phyloP scores from a whole-genome alignment of 176 grass and related monocot genomes.

The bread wheat (Triticum aestivum) region IWGSC_CS_RefSeq_v2.1 NC_057806.1:76566977-76567476 shows the following conservation, averaged over 20 bases:
- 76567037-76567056: conserved; percentile 49
- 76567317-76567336: conserved; percentile 63
- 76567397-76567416: conserved; percentile 80
- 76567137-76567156: conserved; percentile 47
- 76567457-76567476: background rate
- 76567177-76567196: conserved; percentile 76
- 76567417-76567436: conserved; percentile 60
- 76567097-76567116: conserved; percentile 51
- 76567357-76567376: conserved; percentile 85
- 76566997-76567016: conserved; percentile 52
- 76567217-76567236: conserved; percentile 73
- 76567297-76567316: conserved; percentile 43
- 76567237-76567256: conserved; percentile 16
- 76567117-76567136: conserved; percentile 47
- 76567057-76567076: conserved; percentile 35
- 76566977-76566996: conserved; percentile 47
- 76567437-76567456: conserved; percentile 14
- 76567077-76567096: conserved; percentile 36
- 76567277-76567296: conserved; percentile 14
- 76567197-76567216: conserved; percentile 85
- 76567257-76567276: background rate
- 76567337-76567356: conserved; percentile 92
- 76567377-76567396: conserved; percentile 80
- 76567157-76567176: conserved; percentile 83
- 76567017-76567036: conserved; percentile 48